These are phyloP conservation scores for Ceratocystiopsis brevicomis DNA, from an alignment of 2,329 filamentous ascomycete species.

Conservation along the genomic window DNA sequence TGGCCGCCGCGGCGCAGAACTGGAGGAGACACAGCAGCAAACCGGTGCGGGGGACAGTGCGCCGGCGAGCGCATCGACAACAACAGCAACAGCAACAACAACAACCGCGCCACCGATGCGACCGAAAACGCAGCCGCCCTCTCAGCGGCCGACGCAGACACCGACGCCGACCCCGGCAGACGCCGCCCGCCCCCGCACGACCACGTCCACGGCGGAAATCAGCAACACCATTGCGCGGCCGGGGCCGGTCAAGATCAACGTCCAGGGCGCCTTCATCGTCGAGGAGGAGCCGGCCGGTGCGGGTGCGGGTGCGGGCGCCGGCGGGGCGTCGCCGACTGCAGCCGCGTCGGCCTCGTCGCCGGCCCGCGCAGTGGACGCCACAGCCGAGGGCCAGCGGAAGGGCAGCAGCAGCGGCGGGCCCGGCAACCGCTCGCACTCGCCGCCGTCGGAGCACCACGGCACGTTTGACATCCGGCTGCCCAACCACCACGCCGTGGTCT, in stretches of 20 bases:
- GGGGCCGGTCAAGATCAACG: constrained; percentile 78
- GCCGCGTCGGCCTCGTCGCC: constrained; percentile 7
- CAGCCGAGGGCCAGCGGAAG: background rate
- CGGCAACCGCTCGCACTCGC: constrained; percentile 10
- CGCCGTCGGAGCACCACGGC: constrained; percentile 33
- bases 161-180: background rate
- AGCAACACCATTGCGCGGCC: constrained; percentile 42
- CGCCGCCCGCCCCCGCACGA: constrained; percentile 16
- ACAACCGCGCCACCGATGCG: too few relatives aligned
- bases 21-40: too few relatives aligned
- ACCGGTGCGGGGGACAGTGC: too few relatives aligned
- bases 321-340: constrained; percentile 4
- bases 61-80: too few relatives aligned
- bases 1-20: too few relatives aligned
- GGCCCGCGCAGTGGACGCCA: background rate
- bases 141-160: background rate
- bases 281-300: constrained; percentile 44
- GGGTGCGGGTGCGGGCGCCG: constrained; percentile 15
- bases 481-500: constrained; percentile 86
- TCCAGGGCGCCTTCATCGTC: constrained; percentile 89
- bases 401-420: constrained; percentile 16
- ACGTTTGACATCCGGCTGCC: constrained; percentile 90
- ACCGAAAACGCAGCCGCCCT: too few relatives aligned
- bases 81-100: too few relatives aligned
- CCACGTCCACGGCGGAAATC: constrained; percentile 36